These are phyloP conservation scores for Diophrys appendiculata DNA, from an alignment of 73 alveolate species.

Conservation along the genomic window DNA sequence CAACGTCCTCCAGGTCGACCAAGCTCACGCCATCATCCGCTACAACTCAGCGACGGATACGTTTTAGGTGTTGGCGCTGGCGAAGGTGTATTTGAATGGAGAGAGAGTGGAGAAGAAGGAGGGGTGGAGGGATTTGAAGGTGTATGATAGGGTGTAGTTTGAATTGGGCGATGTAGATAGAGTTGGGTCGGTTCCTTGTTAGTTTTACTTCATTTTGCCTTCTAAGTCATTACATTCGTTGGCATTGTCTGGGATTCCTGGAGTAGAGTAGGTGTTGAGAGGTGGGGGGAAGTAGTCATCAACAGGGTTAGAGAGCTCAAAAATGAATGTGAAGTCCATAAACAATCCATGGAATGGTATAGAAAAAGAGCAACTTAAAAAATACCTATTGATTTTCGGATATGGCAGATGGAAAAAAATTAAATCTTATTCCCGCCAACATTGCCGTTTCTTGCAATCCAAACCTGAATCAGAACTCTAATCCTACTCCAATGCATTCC, in stretches of 20 bases:
- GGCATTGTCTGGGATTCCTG: no score
- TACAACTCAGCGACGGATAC: slow-evolving; percentile 26
- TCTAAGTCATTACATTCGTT: no score
- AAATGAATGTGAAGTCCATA: no score
- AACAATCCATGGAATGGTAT: slow-evolving; percentile 20
- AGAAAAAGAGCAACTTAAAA: slow-evolving; percentile 57
- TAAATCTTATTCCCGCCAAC: slow-evolving; percentile 66
- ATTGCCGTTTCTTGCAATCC: slow-evolving; percentile 46
- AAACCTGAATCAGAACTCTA: slow-evolving; percentile 87
- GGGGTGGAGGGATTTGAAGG: slow-evolving; percentile 46
- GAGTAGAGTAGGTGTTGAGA: no score
- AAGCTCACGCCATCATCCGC: slow-evolving; percentile 15
- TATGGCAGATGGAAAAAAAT: slow-evolving; percentile 90
- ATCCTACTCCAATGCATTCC: slow-evolving; percentile 92
- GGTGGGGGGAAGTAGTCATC: no score
- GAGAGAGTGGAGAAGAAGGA: background rate
- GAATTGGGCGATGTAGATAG: no score
- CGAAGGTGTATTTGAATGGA: background rate
- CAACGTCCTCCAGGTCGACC: background rate
- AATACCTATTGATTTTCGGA: slow-evolving; percentile 83
- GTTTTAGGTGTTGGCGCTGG: slow-evolving; percentile 26
- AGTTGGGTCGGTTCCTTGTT: no score
- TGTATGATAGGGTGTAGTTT: slow-evolving; percentile 59
- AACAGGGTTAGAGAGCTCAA: no score
- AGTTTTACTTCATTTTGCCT: no score